Evolutionary conservation across 768 basidiomycete species (phyloP), one percentile per base, ranked within the genome.

Genomic region (Amanita phalloides): DNA sequence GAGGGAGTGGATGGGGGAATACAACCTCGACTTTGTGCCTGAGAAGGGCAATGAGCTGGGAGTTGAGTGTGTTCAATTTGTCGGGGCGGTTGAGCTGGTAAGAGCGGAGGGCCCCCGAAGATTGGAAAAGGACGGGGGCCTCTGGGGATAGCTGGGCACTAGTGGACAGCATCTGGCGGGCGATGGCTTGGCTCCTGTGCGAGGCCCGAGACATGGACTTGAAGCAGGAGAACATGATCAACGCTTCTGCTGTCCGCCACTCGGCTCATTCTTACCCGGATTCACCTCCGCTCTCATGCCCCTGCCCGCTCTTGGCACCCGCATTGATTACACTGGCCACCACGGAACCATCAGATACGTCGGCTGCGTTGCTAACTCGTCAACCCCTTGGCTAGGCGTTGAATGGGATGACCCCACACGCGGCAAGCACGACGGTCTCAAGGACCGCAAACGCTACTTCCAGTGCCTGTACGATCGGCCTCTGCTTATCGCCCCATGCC

Each of bases 331-430:
- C 49, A 67, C 72, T 49, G 77, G 73, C 17, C 62, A 81, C 58
- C 61, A 77, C 41, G 90, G 86, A 2, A 90, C 88, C 3, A 66
- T 95, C 55, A 79, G 67, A 65, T 93, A 77, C 60, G 66, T 76
- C 11, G 91, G 91, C 1, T 56, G 64, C 1, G 81, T 94, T 17
- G 68, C 78, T 14, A 75, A 75, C 11, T 81, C 87, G 0, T 60
- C 67, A 3, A 89, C 87, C 3, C 58, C 66, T 10, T 98, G 94
- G 94, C 73, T 93, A n/a, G 95, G 95, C n/a, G 78, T 97, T 44
- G 95, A 98, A 68, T 98, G 94, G 90, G 95, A 98, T 61, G 84
- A 91, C 60, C 76, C 82, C 17, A 54, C 64, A 6, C 79, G 92
- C 52, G 95, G 95, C 25, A 94, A 87, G 64, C 93, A 97, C 63